Evolutionary conservation across 2,329 filamentous ascomycete species (phyloP), one percentile per base, ranked within the genome.

Genomic region (Neonectria magnoliae): DNA sequence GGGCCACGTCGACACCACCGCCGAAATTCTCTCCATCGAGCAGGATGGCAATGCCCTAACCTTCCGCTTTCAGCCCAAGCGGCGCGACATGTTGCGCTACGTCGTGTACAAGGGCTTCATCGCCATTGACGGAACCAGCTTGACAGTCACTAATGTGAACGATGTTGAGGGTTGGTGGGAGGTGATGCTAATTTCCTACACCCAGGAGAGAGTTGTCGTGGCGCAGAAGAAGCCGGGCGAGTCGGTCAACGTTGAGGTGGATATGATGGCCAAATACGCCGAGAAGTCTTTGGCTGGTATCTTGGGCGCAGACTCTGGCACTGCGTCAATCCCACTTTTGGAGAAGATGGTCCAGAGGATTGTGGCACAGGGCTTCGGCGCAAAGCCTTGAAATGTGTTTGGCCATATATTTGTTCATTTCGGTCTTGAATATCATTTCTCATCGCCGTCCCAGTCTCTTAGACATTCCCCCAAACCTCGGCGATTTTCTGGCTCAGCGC

Each of bases 161-260:
- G 95, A 98, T 78, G 85, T 76, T 4, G 87, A 89, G 69, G 90
- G 91, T 45, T 97, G 93, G 78, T 98, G 91, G 88, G 96, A 98
- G 86, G 91, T 99, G 54, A 99, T 99, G 96, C 84, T 99, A 66
- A 98, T 99, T 78, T 88, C 92, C 9, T 99, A 99, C 80, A 98
- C 96, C 11, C 96, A 98, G 82, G 93, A 95, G 80, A 92, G 92
- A 79, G 90, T 99, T 16, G 91, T 97, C 16, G 89, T 93, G 68
- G 93, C 92, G 2, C 84, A 83, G 57, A 98, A 98, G 87, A 84
- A 87, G 79, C 81, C 86, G 31, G 94, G 94, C 2, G 93, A 97
- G 6, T 87, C 90, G 54, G 93, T 97, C 66, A 98, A 98, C 76
- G 88, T 98, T 38, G 94, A 98, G 83, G 95, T 97, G 58, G 94